Conservation (phyloP, 108 stramenopile species). For the Cylindrotheca fusiformis region DNA sequence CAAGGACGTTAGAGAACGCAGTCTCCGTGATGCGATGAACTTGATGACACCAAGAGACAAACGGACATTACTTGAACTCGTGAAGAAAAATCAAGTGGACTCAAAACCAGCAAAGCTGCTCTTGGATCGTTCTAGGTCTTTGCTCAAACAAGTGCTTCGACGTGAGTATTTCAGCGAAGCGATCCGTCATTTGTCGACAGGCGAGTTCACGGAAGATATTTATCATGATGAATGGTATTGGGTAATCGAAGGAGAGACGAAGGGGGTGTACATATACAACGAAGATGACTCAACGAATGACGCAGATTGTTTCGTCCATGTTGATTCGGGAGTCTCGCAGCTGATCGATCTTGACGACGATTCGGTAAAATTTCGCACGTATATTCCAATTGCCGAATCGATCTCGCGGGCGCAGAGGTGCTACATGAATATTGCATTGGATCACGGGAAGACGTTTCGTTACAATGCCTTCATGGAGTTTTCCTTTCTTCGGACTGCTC, state of each 20-base stretch:
- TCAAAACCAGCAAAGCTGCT: conserved; percentile 28
- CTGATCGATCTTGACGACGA: conserved; percentile 8
- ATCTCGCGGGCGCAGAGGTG: conserved; percentile 36
- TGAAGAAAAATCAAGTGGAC: conserved; percentile 10
- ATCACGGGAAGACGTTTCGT: conserved; percentile 36
- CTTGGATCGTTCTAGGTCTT: conserved; percentile 23
- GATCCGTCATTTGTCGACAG: conserved; percentile 30
- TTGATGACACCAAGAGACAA: conserved; percentile 34
- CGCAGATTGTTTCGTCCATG: conserved; percentile 26
- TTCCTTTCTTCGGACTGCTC: conserved; percentile 23
- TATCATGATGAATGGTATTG: conserved; percentile 34
- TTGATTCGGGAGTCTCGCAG: conserved; percentile 15
- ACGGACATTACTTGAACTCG: conserved; percentile 37
- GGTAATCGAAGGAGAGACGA: conserved; percentile 22
- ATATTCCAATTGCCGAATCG: conserved; percentile 43
- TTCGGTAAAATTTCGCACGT: conserved; percentile 3
- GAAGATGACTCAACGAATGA: conserved; percentile 15
- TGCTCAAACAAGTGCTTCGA: conserved; percentile 28
- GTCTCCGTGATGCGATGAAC: conserved; percentile 22
- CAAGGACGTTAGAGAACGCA: conserved; percentile 6
- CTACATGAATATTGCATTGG: conserved; percentile 38
- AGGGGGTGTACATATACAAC: conserved; percentile 25
- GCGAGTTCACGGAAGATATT: conserved; percentile 10
- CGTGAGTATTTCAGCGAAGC: conserved; percentile 32
- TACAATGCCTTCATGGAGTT: conserved; percentile 47